Conservation (phyloP, 1,139 yeast genomes). For the Yamadazyma atlantica region DNA sequence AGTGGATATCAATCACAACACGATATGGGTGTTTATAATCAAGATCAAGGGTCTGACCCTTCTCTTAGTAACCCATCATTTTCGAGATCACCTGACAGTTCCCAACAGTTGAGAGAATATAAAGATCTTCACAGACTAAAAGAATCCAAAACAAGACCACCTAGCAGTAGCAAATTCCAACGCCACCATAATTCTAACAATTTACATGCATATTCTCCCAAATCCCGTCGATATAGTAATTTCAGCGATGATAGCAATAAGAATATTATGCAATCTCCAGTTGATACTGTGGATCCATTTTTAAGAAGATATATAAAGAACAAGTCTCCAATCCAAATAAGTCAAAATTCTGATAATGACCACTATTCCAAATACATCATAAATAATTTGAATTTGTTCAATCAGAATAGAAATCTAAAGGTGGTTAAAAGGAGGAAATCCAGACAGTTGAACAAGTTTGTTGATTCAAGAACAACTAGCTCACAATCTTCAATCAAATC, state of each 20-base stretch:
- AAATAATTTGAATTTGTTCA: conserved; percentile 6
- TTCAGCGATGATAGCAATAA: neutral
- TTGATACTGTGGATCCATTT: conserved; percentile 12
- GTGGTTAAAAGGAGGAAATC: conserved; percentile 7
- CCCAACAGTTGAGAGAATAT: conserved; percentile 2
- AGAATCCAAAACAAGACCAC: neutral
- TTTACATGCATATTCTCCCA: neutral
- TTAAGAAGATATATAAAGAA: conserved; percentile 13
- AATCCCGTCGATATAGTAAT: neutral
- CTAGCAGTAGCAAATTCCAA: conserved; percentile 1
- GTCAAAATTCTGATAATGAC: conserved; percentile 4
- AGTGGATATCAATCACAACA: neutral
- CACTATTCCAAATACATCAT: conserved; percentile 10
- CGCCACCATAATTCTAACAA: neutral
- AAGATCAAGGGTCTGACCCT: neutral
- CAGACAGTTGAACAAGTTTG: conserved; percentile 1
- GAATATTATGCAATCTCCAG: neutral
- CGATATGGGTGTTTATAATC: neutral
- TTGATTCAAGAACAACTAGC: conserved; percentile 2
- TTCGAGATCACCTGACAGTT: conserved; percentile 1
- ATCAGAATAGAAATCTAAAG: conserved; percentile 4
- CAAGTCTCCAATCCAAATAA: conserved; percentile 4
- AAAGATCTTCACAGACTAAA: neutral
- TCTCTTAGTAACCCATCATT: neutral
- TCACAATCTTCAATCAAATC: neutral